Percentiles rank a stretch among this genome's conserved stretches.
Evolutionary conservation across 371 early-diverging fungal genomes (phyloP).

Genomic region (Apophysomyces sp.): DNA sequence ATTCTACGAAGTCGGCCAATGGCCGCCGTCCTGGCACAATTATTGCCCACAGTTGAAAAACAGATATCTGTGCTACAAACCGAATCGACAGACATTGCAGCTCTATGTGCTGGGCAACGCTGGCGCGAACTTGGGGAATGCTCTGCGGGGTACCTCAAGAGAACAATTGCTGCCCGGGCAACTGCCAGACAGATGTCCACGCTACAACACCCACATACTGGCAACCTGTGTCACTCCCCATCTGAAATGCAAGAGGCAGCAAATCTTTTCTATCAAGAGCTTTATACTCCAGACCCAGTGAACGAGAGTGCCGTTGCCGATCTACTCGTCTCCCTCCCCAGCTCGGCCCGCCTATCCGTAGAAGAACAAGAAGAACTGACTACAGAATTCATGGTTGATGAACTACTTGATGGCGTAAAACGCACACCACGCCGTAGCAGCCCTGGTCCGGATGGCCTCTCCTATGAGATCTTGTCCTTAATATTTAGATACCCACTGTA

Average conservation of each 20-base stretch:
- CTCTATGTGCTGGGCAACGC: not conserved
- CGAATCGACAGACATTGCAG: not conserved
- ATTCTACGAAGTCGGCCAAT: not conserved
- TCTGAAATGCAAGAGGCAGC: not conserved
- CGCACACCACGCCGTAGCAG: constrained; percentile 7
- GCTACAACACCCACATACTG: not conserved
- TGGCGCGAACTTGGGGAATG: constrained; percentile 7
- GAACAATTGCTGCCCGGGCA: not conserved
- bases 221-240: not conserved
- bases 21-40: not conserved
- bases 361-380: not conserved
- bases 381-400: constrained; percentile 3
- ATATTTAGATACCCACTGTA: constrained; percentile 1
- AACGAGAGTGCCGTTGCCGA: not conserved
- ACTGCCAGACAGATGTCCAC: not conserved
- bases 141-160: too few relatives aligned
- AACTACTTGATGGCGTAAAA: not conserved
- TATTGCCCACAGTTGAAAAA: not conserved
- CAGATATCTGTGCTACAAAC: constrained; percentile 1
- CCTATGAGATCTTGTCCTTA: constrained; percentile 9
- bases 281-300: not conserved
- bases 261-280: not conserved
- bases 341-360: not conserved
- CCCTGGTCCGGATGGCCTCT: constrained; percentile 16
- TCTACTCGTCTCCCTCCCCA: not conserved